Evolutionary conservation across 75 land plant genomes (phyloP).

Genomic region (Pinus tabuliformis): DNA sequence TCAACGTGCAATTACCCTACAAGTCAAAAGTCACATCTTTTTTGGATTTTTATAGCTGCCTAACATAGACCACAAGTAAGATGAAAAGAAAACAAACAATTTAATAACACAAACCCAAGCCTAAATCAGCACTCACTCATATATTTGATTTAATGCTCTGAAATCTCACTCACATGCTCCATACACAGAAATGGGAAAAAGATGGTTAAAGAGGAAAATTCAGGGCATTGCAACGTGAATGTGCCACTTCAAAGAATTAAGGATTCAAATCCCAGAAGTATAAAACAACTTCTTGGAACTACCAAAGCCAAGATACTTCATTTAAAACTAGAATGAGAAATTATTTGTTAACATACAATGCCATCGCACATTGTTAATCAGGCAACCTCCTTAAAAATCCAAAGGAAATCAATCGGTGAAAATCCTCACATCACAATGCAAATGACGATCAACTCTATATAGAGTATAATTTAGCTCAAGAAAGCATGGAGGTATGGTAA

Average conservation of each 20-base stretch:
- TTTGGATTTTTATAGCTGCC: neutral
- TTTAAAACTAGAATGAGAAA: neutral
- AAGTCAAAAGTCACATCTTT: neutral
- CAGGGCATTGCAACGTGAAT: neutral
- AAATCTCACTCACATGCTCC: no score
- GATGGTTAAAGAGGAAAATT: neutral
- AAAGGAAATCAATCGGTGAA: neutral
- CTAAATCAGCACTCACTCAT: neutral
- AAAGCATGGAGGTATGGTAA: no score
- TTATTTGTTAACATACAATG: neutral
- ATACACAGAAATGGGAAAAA: neutral
- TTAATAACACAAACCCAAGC: conserved; percentile 5
- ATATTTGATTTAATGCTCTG: no score
- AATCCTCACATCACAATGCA: neutral
- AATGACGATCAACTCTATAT: neutral
- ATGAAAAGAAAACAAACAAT: neutral
- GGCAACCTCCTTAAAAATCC: neutral
- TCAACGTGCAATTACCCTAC: neutral
- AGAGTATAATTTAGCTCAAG: no score
- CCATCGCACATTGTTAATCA: neutral
- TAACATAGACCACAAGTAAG: neutral
- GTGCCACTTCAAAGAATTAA: no score
- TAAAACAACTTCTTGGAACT: neutral
- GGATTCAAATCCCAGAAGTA: no score
- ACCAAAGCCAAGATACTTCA: neutral